Percentiles rank a stretch among this genome's conserved stretches.
Conservation (phyloP, 176 grass and related monocot genomes). For the Zea luxurians region DNA sequence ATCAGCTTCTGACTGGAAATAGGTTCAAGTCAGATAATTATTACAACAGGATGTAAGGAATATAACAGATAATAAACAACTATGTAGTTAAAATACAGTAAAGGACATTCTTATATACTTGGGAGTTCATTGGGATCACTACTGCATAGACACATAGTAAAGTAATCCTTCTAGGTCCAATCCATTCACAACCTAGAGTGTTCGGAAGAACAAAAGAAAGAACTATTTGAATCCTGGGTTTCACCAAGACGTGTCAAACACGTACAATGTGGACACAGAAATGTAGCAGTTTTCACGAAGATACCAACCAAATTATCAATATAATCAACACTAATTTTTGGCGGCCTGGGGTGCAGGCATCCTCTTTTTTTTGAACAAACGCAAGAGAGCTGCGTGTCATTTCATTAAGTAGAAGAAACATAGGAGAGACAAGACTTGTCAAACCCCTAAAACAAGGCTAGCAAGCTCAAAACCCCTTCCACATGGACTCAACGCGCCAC, state of each 20-base stretch:
- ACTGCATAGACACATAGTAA: not conserved
- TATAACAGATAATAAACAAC: constrained; percentile 22
- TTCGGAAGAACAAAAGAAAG: not conserved
- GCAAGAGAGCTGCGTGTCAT: no score
- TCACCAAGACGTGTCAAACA: not conserved
- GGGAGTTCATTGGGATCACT: not conserved
- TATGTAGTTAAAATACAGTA: constrained; percentile 13
- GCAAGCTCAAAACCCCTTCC: no score
- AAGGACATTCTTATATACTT: constrained; percentile 11
- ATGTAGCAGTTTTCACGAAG: not conserved
- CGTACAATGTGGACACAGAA: constrained; percentile 12
- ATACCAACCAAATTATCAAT: not conserved
- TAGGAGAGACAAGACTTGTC: no score
- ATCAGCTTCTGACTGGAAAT: constrained; percentile 20
- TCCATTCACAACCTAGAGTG: not conserved
- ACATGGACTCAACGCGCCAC: no score
- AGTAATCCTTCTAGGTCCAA: not conserved
- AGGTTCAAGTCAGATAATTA: not conserved
- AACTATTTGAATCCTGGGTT: not conserved
- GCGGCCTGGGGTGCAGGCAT: not conserved
- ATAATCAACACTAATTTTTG: not conserved
- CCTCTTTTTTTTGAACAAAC: no score
- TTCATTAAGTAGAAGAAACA: no score
- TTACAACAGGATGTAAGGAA: no score
- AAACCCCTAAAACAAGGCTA: no score